Base-by-base conservation (phyloP, 257 asterid species). In the Jaltomata sinuosa region DNA sequence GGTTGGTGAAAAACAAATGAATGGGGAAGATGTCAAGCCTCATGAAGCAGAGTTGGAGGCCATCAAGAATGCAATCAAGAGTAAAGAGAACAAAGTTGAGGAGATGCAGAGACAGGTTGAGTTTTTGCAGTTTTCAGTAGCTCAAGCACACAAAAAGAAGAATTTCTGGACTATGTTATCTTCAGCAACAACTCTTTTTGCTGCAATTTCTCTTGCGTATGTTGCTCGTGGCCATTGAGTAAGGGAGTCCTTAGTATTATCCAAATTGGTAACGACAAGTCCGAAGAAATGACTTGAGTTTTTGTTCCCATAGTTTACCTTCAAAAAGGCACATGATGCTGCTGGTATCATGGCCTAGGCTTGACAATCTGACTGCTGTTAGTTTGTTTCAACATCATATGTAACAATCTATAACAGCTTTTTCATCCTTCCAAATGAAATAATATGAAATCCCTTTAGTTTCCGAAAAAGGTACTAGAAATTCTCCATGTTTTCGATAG, bases 171-270 rank as follows among this genome's bases (percentile, higher is more conserved):
- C 97, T 8, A 9, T 86, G 16, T 21, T 91, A 81, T 91, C 98
- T 40, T 96, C 98, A 3, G 96, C 96, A 19, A 93, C 98, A 7
- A 88, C 98, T 15, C 55, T 94, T 31, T 50, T 93, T 32, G 97
- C 97, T 40, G 97, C 97, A 0, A 50, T 89, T 76, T 87, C 95
- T 65, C 88, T 96, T 29, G 96, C 94, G 0, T 94, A 91, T 32
- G 87, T 86, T 77, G 93, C 94, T 69, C 91, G 93, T 2, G 91
- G 93, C 22, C 98, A 87, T 84, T 92, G 90, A 91, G 64, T 45
- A 72, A 52, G 79, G 47, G 83, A 52, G 65, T 78, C 40, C 38
- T 78, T 47, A 27, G 27, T 45, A 22, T 74, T 42, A 74, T 25
- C 38, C 59, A 42, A 25, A 45, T 15, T 42, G 59, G n/a, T 74